These are phyloP conservation scores for Tulasnella calospora DNA, from an alignment of 768 basidiomycete genomes.

Conservation along the genomic window DNA sequence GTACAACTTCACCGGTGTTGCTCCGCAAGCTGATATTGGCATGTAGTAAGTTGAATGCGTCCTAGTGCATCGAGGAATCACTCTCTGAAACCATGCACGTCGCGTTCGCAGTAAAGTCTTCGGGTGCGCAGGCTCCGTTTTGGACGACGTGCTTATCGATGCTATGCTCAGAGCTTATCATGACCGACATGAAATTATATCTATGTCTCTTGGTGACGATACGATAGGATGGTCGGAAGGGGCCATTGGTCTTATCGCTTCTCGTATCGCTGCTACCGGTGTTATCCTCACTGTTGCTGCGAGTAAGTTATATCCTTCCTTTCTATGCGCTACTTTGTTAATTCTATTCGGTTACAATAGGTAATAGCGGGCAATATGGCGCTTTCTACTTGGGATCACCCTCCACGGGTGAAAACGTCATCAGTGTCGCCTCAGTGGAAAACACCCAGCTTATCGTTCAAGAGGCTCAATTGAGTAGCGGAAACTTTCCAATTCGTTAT, in stretches of 20 bases:
- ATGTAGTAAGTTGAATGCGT: neutral
- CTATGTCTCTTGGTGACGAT: neutral
- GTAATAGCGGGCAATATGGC: conserved; percentile 37
- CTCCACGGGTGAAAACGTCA: conserved; percentile 36
- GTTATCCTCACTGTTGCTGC: conserved; percentile 47
- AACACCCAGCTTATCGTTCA: neutral
- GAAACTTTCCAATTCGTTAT: conserved; percentile 51
- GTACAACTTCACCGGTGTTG: conserved; percentile 67
- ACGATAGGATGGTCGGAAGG: neutral
- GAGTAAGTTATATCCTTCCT: neutral
- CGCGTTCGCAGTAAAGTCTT: conserved; percentile 7
- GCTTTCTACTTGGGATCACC: conserved; percentile 37
- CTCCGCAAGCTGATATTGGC: conserved; percentile 52
- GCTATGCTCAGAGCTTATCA: conserved; percentile 19
- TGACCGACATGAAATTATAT: conserved; percentile 14
- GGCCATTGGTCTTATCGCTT: conserved; percentile 45
- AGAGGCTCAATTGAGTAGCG: neutral
- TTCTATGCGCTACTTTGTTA: neutral
- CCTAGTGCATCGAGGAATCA: neutral
- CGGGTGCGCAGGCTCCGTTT: conserved; percentile 2
- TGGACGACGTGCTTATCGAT: neutral
- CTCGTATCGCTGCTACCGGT: conserved; percentile 51
- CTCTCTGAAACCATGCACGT: neutral
- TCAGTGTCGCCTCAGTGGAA: conserved; percentile 35
- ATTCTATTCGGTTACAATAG: neutral